Percentiles rank a stretch among this genome's conserved stretches.
phyloP scores from a whole-genome alignment of 345 rosid genomes.

The Dimocarpus longan region DNA sequence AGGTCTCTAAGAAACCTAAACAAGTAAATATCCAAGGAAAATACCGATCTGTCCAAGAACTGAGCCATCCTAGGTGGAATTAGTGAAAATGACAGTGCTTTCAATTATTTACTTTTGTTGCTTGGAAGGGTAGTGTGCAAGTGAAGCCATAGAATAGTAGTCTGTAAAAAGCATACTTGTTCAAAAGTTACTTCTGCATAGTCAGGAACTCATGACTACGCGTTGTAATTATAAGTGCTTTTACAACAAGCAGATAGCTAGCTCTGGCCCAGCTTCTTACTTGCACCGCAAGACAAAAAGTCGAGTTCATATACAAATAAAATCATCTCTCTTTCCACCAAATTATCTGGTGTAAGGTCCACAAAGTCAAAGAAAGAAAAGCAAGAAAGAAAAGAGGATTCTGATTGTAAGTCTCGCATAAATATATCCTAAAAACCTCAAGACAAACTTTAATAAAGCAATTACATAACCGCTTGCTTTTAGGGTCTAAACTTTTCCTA shows the following conservation, averaged over 20 bases:
- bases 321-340: neutral
- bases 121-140: slow-evolving; percentile 2
- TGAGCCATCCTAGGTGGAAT: neutral
- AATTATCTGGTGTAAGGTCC: neutral
- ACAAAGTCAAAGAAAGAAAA: slow-evolving; percentile 16
- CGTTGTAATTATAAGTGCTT: slow-evolving; percentile 10
- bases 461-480: slow-evolving; percentile 1
- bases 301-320: neutral
- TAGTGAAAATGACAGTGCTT: neutral
- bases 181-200: neutral
- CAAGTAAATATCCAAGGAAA: neutral
- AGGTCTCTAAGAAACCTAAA: slow-evolving; percentile 22
- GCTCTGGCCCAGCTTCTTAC: slow-evolving; percentile 10
- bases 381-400: neutral
- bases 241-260: slow-evolving; percentile 5
- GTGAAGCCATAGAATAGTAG: neutral
- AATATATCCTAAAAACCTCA: neutral
- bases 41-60: neutral
- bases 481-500: neutral
- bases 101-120: neutral
- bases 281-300: slow-evolving; percentile 20
- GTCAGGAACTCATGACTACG: neutral
- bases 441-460: slow-evolving; percentile 14
- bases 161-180: neutral
- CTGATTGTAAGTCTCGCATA: neutral